These are phyloP conservation scores for Ophiocordyceps polyrhachis-furcata DNA, from an alignment of 2,329 filamentous ascomycete genomes.

Conservation along the genomic window DNA sequence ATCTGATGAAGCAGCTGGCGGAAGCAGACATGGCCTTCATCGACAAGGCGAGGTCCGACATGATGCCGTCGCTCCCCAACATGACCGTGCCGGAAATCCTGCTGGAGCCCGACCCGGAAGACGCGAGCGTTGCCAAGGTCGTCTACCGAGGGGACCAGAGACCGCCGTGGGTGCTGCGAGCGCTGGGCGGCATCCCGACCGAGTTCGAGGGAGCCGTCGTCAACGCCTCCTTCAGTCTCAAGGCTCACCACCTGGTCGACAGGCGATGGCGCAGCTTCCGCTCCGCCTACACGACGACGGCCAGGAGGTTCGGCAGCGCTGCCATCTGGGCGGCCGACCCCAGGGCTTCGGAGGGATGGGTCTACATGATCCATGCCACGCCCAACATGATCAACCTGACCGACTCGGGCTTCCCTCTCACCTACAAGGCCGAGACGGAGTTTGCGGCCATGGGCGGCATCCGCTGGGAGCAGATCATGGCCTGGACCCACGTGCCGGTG, in stretches of 20 bases:
- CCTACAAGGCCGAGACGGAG: neutral
- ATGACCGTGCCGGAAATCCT: too few relatives aligned
- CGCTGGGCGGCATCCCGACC: neutral
- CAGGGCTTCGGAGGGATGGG: neutral
- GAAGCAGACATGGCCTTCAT: too few relatives aligned
- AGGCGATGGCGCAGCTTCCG: neutral
- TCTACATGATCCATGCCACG: neutral
- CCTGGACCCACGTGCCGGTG: neutral
- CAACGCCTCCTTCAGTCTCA: neutral
- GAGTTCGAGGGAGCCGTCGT: neutral
- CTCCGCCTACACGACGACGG: neutral
- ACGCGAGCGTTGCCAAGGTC: neutral
- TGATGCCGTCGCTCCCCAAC: too few relatives aligned
- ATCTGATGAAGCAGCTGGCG: too few relatives aligned
- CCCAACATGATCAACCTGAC: conserved; percentile 1
- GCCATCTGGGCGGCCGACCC: neutral
- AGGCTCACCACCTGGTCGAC: neutral
- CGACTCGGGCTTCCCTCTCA: neutral
- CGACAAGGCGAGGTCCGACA: too few relatives aligned
- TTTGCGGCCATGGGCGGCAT: neutral
- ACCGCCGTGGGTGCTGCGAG: neutral
- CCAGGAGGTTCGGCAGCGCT: neutral
- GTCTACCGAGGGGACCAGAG: neutral
- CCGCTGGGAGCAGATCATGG: neutral
- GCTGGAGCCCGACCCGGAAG: neutral